These are phyloP conservation scores for Panus rudis DNA, from an alignment of 768 basidiomycete genomes.

Conservation along the genomic window DNA sequence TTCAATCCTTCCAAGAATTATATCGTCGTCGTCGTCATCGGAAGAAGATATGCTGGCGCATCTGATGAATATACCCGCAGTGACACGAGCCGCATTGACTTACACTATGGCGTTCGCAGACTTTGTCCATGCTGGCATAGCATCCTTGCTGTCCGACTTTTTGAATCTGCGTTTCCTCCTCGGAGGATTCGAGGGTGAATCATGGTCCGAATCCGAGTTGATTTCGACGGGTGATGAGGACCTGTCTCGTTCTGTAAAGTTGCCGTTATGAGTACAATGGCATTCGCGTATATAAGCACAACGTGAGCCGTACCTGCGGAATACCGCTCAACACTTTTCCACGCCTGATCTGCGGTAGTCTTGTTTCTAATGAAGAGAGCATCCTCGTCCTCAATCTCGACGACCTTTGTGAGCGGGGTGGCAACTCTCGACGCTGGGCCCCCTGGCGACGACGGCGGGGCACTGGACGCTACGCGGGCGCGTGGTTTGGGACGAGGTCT, in stretches of 20 bases:
- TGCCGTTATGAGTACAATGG: too few species aligned
- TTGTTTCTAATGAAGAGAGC: conserved; percentile 64
- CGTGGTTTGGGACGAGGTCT: conserved; percentile 36
- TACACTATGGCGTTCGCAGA: conserved; percentile 7
- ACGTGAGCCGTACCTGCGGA: conserved; percentile 45
- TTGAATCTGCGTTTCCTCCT: conserved; percentile 3
- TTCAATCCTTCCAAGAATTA: conserved; percentile 24
- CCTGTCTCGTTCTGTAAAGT: conserved; percentile 1
- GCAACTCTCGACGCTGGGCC: conserved; percentile 9
- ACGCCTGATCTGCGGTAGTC: conserved; percentile 45
- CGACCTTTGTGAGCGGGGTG: conserved; percentile 6
- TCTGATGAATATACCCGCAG: neutral
- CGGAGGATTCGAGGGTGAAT: conserved; percentile 5
- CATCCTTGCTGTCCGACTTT: neutral
- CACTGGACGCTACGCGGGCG: conserved; percentile 1
- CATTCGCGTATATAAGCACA: neutral
- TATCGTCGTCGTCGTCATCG: conserved; percentile 40
- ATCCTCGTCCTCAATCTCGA: conserved; percentile 49
- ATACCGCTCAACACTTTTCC: conserved; percentile 53
- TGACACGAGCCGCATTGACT: conserved; percentile 3
- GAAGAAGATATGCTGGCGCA: conserved; percentile 27
- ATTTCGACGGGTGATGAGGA: neutral
- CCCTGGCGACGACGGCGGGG: conserved; percentile 10
- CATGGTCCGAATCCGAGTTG: neutral
- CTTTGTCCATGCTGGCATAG: conserved; percentile 10